Conservation (phyloP, 306 rosid species). For the Malus domestica region DNA sequence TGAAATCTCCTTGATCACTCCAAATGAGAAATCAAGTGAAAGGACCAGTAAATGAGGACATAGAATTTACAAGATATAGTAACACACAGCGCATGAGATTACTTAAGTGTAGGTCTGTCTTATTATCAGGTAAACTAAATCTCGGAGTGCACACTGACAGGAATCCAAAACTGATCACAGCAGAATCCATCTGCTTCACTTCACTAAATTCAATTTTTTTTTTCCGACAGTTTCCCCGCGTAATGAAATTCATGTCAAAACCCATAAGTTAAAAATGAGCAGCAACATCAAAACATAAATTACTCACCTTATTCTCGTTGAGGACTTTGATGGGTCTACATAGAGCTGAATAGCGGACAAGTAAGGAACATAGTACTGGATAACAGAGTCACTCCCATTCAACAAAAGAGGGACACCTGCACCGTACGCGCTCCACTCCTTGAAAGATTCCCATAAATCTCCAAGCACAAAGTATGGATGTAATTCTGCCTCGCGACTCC, state of each 20-base stretch:
- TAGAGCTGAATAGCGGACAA: constrained; percentile 88
- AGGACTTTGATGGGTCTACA: constrained; percentile 59
- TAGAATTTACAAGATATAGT: neutral
- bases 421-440: constrained; percentile 90
- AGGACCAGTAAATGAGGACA: neutral
- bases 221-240: neutral
- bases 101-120: neutral
- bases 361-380: constrained; percentile 78
- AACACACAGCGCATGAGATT: neutral
- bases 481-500: constrained; percentile 34
- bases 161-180: neutral
- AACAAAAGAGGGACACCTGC: constrained; percentile 74
- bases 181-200: neutral
- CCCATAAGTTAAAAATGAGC: neutral
- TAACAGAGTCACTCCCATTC: constrained; percentile 71
- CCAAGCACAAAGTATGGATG: constrained; percentile 76
- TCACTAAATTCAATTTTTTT: neutral
- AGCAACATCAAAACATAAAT: neutral
- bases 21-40: neutral
- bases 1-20: neutral
- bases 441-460: constrained; percentile 80
- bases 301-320: constrained; percentile 48
- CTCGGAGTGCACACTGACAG: neutral
- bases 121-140: neutral
- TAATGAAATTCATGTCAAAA: neutral